A percentile compares a stretch with the other conserved stretches of the same genome.
These are phyloP conservation scores for Pythium aphanidermatum DNA, from an alignment of 352 stramenopile species.

Conservation along the genomic window DNA sequence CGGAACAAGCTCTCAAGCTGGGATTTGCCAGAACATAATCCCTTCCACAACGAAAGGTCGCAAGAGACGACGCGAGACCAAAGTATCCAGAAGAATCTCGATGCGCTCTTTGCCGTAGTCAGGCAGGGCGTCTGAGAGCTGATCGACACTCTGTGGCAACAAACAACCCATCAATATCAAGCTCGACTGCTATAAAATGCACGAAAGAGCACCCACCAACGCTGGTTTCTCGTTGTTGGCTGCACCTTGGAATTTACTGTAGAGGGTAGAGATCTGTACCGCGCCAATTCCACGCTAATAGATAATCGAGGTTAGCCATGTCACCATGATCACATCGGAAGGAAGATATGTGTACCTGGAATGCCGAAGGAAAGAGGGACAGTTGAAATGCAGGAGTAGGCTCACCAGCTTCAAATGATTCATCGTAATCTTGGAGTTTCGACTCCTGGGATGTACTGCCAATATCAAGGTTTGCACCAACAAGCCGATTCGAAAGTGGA, in stretches of 20 bases:
- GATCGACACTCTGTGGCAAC: slow-evolving; percentile 46
- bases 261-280: slow-evolving; percentile 77
- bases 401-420: slow-evolving; percentile 55
- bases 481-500: slow-evolving; percentile 76
- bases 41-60: slow-evolving; percentile 81
- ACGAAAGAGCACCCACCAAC: slow-evolving; percentile 43
- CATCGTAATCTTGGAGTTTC: slow-evolving; percentile 59
- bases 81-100: slow-evolving; percentile 68
- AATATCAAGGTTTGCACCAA: slow-evolving; percentile 68
- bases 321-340: background rate
- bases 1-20: slow-evolving; percentile 20
- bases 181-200: too few species aligned
- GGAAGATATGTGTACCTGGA: slow-evolving; percentile 44
- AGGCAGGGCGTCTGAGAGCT: slow-evolving; percentile 61
- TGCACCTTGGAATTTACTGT: slow-evolving; percentile 75
- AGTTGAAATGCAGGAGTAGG: slow-evolving; percentile 70
- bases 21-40: slow-evolving; percentile 80
- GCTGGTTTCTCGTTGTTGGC: slow-evolving; percentile 39
- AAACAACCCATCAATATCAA: slow-evolving; percentile 1
- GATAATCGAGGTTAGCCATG: background rate
- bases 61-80: slow-evolving; percentile 68
- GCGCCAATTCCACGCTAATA: slow-evolving; percentile 62
- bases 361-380: slow-evolving; percentile 56
- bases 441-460: slow-evolving; percentile 65
- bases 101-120: slow-evolving; percentile 67